Percentiles rank a stretch among this genome's conserved stretches.
Conservation (phyloP, 768 basidiomycete species). For the Strobilomyces echinocephalus region DNA sequence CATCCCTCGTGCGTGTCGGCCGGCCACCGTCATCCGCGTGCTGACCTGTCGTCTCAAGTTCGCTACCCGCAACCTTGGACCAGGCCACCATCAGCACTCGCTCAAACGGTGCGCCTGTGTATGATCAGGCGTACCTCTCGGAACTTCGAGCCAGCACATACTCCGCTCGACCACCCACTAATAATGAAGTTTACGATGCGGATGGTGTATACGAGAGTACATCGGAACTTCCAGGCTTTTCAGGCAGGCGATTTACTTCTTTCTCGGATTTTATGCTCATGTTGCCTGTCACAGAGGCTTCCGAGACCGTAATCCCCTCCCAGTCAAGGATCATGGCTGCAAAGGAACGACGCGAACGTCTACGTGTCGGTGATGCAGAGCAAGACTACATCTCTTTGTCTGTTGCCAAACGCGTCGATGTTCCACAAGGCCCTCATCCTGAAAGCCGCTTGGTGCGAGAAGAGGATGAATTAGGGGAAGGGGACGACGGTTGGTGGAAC, state of each 20-base stretch:
- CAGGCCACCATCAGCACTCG: slow-evolving; percentile 48
- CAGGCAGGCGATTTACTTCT: slow-evolving; percentile 25
- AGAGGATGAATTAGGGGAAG: slow-evolving; percentile 85
- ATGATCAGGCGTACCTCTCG: slow-evolving; percentile 68
- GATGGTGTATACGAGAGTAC: slow-evolving; percentile 45
- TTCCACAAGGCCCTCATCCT: slow-evolving; percentile 71
- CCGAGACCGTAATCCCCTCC: slow-evolving; percentile 55
- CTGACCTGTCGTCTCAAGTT: slow-evolving; percentile 25
- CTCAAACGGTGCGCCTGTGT: slow-evolving; percentile 52
- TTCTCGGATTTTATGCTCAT: background rate
- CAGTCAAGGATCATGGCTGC: slow-evolving; percentile 68
- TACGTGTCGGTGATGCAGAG: slow-evolving; percentile 46
- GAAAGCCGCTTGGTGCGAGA: slow-evolving; percentile 78
- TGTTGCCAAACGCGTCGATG: slow-evolving; percentile 51
- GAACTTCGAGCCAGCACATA: slow-evolving; percentile 78
- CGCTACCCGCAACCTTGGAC: slow-evolving; percentile 45
- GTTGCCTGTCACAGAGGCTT: slow-evolving; percentile 27
- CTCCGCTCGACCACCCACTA: slow-evolving; percentile 42
- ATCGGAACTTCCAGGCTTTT: slow-evolving; percentile 27
- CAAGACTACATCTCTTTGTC: slow-evolving; percentile 81
- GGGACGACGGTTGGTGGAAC: slow-evolving; percentile 67
- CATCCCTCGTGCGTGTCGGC: slow-evolving; percentile 43
- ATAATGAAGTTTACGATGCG: slow-evolving; percentile 41
- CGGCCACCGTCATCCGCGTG: background rate
- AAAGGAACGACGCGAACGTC: slow-evolving; percentile 69